phyloP scores from a whole-genome alignment of 2,329 filamentous ascomycete species.

The Penicillium olsonii region DNA sequence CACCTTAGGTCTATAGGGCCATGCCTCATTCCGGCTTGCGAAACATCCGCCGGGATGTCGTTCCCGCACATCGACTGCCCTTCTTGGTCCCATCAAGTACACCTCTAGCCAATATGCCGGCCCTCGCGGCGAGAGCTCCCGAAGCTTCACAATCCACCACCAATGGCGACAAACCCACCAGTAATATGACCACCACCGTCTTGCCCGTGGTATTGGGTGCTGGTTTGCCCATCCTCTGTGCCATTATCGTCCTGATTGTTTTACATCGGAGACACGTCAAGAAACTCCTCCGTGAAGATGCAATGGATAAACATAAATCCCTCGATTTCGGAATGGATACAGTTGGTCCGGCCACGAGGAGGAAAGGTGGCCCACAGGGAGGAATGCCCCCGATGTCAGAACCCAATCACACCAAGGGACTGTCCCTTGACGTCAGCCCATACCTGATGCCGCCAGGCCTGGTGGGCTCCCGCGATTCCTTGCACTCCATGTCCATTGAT shows the following conservation, averaged over 20 bases:
- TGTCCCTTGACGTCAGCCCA: conserved; percentile 70
- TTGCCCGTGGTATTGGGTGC: conserved; percentile 70
- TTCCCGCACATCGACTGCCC: conserved; percentile 29
- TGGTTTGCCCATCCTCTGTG: conserved; percentile 71
- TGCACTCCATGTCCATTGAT: conserved; percentile 78
- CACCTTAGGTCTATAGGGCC: background rate
- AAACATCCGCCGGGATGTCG: conserved; percentile 25
- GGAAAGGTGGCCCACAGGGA: conserved; percentile 39
- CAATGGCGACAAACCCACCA: conserved; percentile 58
- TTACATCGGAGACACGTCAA: conserved; percentile 77
- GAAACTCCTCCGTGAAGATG: conserved; percentile 74
- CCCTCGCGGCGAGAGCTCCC: conserved; percentile 32
- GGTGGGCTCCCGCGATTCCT: conserved; percentile 78
- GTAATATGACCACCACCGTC: conserved; percentile 55
- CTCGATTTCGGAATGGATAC: conserved; percentile 85
- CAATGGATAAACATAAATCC: conserved; percentile 81
- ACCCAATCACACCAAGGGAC: conserved; percentile 47
- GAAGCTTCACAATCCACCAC: conserved; percentile 19
- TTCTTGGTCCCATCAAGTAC: conserved; percentile 19
- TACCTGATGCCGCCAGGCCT: conserved; percentile 88
- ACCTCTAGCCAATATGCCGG: conserved; percentile 17
- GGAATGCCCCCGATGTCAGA: conserved; percentile 44
- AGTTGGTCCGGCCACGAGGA: conserved; percentile 42
- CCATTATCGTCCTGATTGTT: conserved; percentile 67
- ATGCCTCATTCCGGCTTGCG: conserved; percentile 28